Evolutionary conservation across 2,329 filamentous ascomycete species (phyloP).

Genomic region (Trichoderma atrobrunneum): DNA sequence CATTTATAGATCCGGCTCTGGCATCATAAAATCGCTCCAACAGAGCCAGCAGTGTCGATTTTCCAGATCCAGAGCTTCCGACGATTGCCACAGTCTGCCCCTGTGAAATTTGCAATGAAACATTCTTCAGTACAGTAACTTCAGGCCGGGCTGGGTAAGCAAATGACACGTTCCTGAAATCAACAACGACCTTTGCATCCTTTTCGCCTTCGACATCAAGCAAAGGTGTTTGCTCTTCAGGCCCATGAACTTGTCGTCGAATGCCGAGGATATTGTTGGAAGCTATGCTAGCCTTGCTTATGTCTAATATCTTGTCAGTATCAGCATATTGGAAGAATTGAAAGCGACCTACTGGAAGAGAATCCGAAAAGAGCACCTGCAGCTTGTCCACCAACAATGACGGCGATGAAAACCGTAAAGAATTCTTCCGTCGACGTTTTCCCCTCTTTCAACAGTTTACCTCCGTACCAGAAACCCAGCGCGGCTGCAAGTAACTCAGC

Average conservation of each 20-base stretch:
- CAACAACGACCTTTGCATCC: background rate
- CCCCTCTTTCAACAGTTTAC: background rate
- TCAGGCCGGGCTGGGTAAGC: background rate
- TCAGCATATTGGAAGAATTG: background rate
- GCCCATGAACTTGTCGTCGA: background rate
- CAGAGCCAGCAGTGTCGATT: background rate
- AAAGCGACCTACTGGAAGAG: background rate
- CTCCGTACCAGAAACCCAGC: background rate
- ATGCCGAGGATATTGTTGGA: background rate
- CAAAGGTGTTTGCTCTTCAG: background rate
- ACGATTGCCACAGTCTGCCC: background rate
- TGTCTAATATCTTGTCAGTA: background rate
- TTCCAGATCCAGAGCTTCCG: background rate
- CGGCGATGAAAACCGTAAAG: background rate
- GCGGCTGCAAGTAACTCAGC: background rate
- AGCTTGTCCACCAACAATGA: background rate
- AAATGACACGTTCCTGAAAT: background rate
- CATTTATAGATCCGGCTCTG: background rate
- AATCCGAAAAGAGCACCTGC: background rate
- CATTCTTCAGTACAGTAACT: background rate
- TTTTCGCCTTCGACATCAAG: background rate
- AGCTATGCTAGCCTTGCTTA: background rate
- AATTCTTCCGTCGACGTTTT: background rate
- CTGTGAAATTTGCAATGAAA: background rate
- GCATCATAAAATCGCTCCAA: background rate